Evolutionary conservation across 2,329 filamentous ascomycete genomes (phyloP), one percentile per base, ranked within the genome.

Genomic region (Trichoderma endophyticum): DNA sequence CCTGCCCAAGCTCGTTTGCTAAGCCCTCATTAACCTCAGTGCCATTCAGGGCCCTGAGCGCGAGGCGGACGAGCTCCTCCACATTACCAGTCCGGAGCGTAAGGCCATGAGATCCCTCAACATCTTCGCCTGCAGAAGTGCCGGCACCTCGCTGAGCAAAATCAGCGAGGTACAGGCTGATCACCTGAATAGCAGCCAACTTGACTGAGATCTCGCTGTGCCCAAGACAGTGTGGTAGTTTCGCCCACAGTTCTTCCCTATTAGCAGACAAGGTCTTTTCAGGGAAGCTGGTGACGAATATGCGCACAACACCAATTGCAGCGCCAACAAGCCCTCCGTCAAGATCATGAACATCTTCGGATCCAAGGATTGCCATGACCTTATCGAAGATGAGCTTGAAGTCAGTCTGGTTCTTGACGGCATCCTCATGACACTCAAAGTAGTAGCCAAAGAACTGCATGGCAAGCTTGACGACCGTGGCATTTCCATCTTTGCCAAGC

Each of bases 361-460:
- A 82, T 8, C 84, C 83, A 36, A 93, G 82, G 24, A 90, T 82
- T 7, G 84, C 80, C 7, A 87, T 79, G 9, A 89, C 84, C 71
- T 84, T 88, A 75, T 82, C 85, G 15, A 90, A 83, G 68, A 95
- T 85, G 43, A 90, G 86, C 12, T 86, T 84, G 12, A 93, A 83
- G 77, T 97, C 92, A 76, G 91, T 92, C 72, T 88, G 86, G 72
- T 90, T 90, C 72, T 88, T 89, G 9, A 85, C 79, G 2, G 84
- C 84, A 4, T 87, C 84, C 48, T 89, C 88, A 39, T 87, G 87
- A 0, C 88, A 88, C 73, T 96, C 92, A 72, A 97, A 92, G 80
- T 95, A 97, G 65, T 96, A 89, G 1, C 90, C 88, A 83, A 95
- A 97, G 34, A 92, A 89, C 79, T 96, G 92, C 68, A 98, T 85